These are phyloP conservation scores for Suillus weaverae DNA, from an alignment of 768 basidiomycete genomes.

Conservation along the genomic window DNA sequence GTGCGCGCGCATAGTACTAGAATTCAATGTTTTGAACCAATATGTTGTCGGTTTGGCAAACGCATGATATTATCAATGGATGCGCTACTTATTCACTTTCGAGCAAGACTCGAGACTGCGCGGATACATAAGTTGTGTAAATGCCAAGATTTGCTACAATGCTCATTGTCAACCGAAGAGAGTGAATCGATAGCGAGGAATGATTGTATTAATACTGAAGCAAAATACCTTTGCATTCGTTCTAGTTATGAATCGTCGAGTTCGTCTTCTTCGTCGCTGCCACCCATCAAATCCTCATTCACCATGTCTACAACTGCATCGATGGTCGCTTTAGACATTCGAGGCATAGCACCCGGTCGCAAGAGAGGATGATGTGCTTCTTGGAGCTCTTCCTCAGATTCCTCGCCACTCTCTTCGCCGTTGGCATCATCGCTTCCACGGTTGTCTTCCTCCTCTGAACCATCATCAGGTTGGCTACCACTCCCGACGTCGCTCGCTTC, in stretches of 20 bases:
- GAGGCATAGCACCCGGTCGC: slow-evolving; percentile 64
- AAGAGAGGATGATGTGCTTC: slow-evolving; percentile 62
- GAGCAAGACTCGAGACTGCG: not conserved
- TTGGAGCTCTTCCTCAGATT: slow-evolving; percentile 46
- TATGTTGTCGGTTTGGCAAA: not conserved
- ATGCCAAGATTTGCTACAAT: not conserved
- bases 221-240: too few relatives aligned
- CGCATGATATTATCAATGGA: not conserved
- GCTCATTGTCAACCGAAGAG: not conserved
- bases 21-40: not conserved
- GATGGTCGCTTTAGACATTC: slow-evolving; percentile 64
- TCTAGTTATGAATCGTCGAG: slow-evolving; percentile 40
- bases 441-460: slow-evolving; percentile 31
- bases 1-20: not conserved
- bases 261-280: slow-evolving; percentile 45
- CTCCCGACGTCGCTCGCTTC: slow-evolving; percentile 31
- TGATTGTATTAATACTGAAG: not conserved
- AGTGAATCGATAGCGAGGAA: not conserved
- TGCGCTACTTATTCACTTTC: not conserved
- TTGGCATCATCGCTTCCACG: slow-evolving; percentile 34
- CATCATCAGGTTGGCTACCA: slow-evolving; percentile 24
- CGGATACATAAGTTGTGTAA: too few relatives aligned
- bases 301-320: slow-evolving; percentile 68
- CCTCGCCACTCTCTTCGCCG: slow-evolving; percentile 37
- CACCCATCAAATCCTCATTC: slow-evolving; percentile 46